A percentile compares a stretch with the other conserved stretches of the same genome.
These are phyloP conservation scores for Hypoxylon rubiginosum DNA, from an alignment of 2,329 filamentous ascomycete genomes.

Conservation along the genomic window DNA sequence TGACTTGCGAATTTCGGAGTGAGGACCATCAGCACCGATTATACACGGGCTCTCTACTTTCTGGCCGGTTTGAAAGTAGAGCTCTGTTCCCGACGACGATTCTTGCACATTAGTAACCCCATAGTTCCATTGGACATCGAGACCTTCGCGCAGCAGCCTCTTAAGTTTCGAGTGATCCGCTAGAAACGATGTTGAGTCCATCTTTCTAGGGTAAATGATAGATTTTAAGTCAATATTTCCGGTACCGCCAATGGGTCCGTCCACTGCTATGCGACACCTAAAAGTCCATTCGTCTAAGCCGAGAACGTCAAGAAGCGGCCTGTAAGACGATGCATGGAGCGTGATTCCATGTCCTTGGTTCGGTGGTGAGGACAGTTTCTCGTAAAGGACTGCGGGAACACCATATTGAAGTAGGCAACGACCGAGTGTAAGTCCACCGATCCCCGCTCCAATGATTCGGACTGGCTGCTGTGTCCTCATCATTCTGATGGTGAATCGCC, in stretches of 20 bases:
- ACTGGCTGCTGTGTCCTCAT: slow-evolving; percentile 1
- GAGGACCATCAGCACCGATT: slow-evolving; percentile 11
- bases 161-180: slow-evolving; percentile 2
- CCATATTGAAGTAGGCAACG: slow-evolving; percentile 4
- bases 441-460: slow-evolving; percentile 5
- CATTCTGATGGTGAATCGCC: not conserved
- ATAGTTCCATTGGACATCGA: slow-evolving; percentile 5
- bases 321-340: slow-evolving; percentile 7
- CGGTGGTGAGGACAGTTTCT: not conserved
- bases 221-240: not conserved
- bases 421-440: slow-evolving; percentile 10
- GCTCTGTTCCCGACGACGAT: not conserved
- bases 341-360: slow-evolving; percentile 7
- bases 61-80: not conserved
- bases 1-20: slow-evolving; percentile 5
- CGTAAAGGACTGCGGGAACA: slow-evolving; percentile 4
- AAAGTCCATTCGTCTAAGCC: slow-evolving; percentile 9
- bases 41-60: slow-evolving; percentile 6
- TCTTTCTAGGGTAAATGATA: not conserved
- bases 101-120: not conserved
- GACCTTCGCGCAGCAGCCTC: slow-evolving; percentile 1
- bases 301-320: slow-evolving; percentile 5
- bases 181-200: slow-evolving; percentile 3
- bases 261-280: not conserved
- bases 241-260: not conserved